Evolutionary conservation across 1,284 basidiomycete genomes (phyloP).

Genomic region (Boletellus deceptivus): DNA sequence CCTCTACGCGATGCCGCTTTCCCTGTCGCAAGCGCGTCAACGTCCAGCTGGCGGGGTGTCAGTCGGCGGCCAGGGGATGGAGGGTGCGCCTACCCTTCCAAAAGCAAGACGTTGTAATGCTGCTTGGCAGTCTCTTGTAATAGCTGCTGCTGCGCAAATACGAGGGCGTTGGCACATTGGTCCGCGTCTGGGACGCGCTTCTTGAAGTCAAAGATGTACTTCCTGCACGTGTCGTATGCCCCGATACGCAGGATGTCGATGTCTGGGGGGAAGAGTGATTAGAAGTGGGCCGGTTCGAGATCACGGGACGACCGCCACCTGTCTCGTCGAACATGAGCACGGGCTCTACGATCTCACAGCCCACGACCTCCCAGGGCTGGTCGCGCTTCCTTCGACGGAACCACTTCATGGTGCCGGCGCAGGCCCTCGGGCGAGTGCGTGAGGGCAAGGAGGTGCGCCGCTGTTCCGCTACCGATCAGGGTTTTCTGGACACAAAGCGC

Average conservation of each 20-base stretch:
- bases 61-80: conserved; percentile 4
- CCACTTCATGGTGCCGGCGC: conserved; percentile 32
- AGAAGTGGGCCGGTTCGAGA: conserved; percentile 6
- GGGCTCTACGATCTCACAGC: conserved; percentile 58
- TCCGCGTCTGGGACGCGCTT: conserved; percentile 40
- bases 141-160: conserved; percentile 63
- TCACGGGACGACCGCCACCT: conserved; percentile 46
- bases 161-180: conserved; percentile 50
- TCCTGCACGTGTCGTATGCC: conserved; percentile 51
- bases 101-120: conserved; percentile 60
- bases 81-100: conserved; percentile 56
- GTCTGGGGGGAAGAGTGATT: conserved; percentile 40
- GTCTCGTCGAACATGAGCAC: conserved; percentile 63
- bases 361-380: conserved; percentile 74
- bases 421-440: conserved; percentile 14
- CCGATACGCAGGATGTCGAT: conserved; percentile 55
- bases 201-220: conserved; percentile 61
- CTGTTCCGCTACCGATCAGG: conserved; percentile 15
- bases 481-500: not conserved
- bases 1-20: conserved; percentile 59
- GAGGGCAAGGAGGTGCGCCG: conserved; percentile 16
- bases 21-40: conserved; percentile 62
- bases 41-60: conserved; percentile 52
- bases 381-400: conserved; percentile 53
- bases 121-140: conserved; percentile 53